These are phyloP conservation scores for Debaryomyces coudertii DNA, from an alignment of 1,139 yeast genomes.

Conservation along the genomic window DNA sequence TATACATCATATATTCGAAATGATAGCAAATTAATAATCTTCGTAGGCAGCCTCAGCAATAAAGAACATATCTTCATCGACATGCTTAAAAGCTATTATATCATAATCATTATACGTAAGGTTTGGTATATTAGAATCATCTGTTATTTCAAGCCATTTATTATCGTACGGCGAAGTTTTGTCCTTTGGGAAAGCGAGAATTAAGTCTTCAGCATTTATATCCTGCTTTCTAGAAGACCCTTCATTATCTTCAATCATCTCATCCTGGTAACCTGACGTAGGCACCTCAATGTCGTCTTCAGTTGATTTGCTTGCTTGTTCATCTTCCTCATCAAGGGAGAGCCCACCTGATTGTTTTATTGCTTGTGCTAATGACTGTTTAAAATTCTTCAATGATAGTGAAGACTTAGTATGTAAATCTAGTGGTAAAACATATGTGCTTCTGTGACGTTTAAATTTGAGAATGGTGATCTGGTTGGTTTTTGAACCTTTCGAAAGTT, in stretches of 20 bases:
- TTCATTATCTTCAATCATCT: conserved; percentile 11
- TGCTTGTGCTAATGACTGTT: conserved; percentile 34
- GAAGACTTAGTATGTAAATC: conserved; percentile 22
- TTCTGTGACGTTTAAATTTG: conserved; percentile 46
- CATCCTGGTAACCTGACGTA: conserved; percentile 23
- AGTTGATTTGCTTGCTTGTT: conserved; percentile 20
- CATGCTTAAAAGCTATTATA: conserved; percentile 43
- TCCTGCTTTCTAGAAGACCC: conserved; percentile 6
- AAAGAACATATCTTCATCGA: conserved; percentile 38
- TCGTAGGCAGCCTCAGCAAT: conserved; percentile 49
- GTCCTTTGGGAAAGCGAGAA: conserved; percentile 47
- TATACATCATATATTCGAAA: conserved; percentile 7
- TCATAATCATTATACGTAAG: conserved; percentile 42
- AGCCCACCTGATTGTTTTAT: conserved; percentile 56
- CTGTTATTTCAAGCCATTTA: conserved; percentile 40
- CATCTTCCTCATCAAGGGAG: conserved; percentile 21
- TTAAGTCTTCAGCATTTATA: conserved; percentile 26
- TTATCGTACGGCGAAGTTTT: conserved; percentile 42
- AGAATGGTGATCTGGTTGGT: conserved; percentile 31
- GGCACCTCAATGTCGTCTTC: conserved; percentile 34
- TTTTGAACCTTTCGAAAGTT: conserved; percentile 22
- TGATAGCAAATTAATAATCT: conserved; percentile 22
- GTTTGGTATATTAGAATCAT: conserved; percentile 27
- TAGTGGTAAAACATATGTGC: conserved; percentile 48
- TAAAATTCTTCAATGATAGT: conserved; percentile 32